Evolutionary conservation across 148 eudicot genomes (phyloP).

Genomic region (Beta vulgaris): DNA sequence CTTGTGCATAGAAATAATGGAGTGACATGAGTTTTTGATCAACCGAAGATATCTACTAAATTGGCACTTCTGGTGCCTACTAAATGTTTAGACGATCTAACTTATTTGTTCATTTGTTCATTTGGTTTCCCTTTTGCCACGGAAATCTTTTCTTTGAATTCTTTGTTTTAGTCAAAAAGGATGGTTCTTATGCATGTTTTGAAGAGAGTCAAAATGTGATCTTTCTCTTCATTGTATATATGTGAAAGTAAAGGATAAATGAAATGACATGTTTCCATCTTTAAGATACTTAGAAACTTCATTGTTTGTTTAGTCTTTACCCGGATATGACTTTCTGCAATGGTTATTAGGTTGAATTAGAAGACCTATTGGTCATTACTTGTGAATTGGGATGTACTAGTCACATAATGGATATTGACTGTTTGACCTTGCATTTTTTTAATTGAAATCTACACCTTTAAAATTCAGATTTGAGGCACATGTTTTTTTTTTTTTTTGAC

Average conservation of each 20-base stretch:
- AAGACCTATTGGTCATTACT: no score
- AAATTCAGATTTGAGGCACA: no score
- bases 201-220: conserved; percentile 4
- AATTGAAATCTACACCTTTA: no score
- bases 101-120: conserved; percentile 30
- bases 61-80: conserved; percentile 31
- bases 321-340: no score
- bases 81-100: conserved; percentile 4
- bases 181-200: neutral
- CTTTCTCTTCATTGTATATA: neutral
- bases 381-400: no score
- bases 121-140: neutral
- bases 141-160: no score
- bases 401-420: no score
- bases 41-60: neutral
- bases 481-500: no score
- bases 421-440: no score
- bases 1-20: neutral
- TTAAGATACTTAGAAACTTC: neutral
- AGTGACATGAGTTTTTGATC: no score
- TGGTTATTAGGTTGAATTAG: no score
- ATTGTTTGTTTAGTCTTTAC: no score
- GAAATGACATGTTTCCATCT: neutral
- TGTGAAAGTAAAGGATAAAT: neutral
- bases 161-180: neutral